Percentiles rank a stretch among this genome's conserved stretches.
Evolutionary conservation across 768 basidiomycete genomes (phyloP).

Genomic region (Boletus barrowsii): DNA sequence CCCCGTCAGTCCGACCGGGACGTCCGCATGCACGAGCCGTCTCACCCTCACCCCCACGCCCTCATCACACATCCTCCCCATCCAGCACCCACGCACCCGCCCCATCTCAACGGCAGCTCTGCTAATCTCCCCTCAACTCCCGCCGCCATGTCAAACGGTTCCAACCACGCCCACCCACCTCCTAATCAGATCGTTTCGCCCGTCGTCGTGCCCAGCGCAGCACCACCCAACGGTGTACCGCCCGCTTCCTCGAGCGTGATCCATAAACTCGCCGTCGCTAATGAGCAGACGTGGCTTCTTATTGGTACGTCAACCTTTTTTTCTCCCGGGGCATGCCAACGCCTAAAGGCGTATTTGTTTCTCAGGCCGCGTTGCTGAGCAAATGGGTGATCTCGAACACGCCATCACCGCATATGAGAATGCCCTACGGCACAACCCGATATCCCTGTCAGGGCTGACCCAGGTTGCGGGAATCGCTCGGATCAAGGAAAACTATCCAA

Average conservation of each 20-base stretch:
- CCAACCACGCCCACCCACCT: slow-evolving; percentile 36
- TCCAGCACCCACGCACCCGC: slow-evolving; percentile 31
- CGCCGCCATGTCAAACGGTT: slow-evolving; percentile 41
- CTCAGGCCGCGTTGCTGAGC: slow-evolving; percentile 90
- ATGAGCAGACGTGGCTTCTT: slow-evolving; percentile 93
- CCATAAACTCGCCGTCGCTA: slow-evolving; percentile 78
- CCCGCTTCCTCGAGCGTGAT: slow-evolving; percentile 43
- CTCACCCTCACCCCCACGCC: slow-evolving; percentile 40
- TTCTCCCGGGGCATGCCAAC: background rate
- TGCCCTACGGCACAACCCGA: slow-evolving; percentile 92
- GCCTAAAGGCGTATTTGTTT: slow-evolving; percentile 23
- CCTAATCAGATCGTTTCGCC: slow-evolving; percentile 44
- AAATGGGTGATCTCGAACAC: slow-evolving; percentile 91
- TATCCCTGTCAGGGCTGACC: slow-evolving; percentile 84
- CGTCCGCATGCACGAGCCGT: slow-evolving; percentile 59
- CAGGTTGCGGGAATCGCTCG: slow-evolving; percentile 95
- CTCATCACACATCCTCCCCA: slow-evolving; percentile 43
- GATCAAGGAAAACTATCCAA: slow-evolving; percentile 96
- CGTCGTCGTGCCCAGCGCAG: slow-evolving; percentile 37
- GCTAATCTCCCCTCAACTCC: slow-evolving; percentile 45
- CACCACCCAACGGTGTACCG: slow-evolving; percentile 25
- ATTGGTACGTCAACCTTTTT: slow-evolving; percentile 54
- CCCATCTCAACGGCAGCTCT: slow-evolving; percentile 53
- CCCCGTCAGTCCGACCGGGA: slow-evolving; percentile 61
- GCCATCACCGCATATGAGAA: slow-evolving; percentile 93